phyloP scores from a whole-genome alignment of 805 yeast species.

The Kurtzmaniella fragi region DNA sequence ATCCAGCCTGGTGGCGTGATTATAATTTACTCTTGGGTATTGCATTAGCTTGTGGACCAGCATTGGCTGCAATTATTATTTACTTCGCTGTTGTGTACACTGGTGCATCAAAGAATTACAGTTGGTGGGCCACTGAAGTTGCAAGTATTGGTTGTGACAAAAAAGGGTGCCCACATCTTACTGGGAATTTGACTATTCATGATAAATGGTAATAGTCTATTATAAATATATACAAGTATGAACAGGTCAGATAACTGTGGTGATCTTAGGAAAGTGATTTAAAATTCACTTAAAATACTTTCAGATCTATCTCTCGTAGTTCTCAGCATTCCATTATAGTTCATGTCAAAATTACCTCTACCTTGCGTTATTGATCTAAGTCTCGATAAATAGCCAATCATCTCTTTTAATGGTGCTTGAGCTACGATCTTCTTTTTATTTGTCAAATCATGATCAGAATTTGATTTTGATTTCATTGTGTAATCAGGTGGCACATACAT shows the following conservation, averaged over 20 bases:
- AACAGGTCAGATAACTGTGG: background rate
- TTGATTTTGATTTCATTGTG: constrained; percentile 38
- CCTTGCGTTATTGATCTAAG: constrained; percentile 87
- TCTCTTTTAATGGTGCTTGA: constrained; percentile 77
- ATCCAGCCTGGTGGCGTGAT: constrained; percentile 9
- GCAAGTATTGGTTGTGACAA: constrained; percentile 8
- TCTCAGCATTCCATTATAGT: constrained; percentile 65
- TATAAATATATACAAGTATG: background rate
- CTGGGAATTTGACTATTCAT: constrained; percentile 1
- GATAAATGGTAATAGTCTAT: constrained; percentile 1
- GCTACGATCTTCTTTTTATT: constrained; percentile 64
- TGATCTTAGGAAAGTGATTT: background rate
- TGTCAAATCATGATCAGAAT: constrained; percentile 12
- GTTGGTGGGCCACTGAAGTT: constrained; percentile 11
- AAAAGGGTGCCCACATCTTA: constrained; percentile 8
- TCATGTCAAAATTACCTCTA: constrained; percentile 78
- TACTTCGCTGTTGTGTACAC: constrained; percentile 9
- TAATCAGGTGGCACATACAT: constrained; percentile 75
- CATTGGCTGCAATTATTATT: constrained; percentile 9
- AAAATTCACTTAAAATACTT: constrained; percentile 11
- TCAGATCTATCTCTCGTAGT: constrained; percentile 49
- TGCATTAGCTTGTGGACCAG: constrained; percentile 9
- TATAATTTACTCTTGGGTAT: constrained; percentile 8
- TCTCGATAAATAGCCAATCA: constrained; percentile 82
- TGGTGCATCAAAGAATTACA: constrained; percentile 6